phyloP scores from a whole-genome alignment of 805 yeast genomes.

The Isabelozyma pseudorhagii region DNA sequence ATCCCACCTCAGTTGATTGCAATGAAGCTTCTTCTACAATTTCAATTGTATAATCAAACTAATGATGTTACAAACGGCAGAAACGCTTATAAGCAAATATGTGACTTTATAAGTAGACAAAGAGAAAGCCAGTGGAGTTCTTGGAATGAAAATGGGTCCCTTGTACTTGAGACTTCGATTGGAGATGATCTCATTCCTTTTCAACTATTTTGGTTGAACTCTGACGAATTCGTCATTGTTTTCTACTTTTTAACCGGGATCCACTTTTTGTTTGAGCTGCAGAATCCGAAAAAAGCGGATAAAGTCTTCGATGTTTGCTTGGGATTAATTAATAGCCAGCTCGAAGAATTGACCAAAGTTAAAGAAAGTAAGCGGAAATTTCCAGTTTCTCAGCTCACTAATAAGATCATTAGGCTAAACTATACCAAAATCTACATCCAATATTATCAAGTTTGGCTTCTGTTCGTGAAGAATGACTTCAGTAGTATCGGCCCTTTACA shows the following conservation, averaged over 20 bases:
- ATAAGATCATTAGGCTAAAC: constrained; percentile 21
- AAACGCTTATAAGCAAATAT: constrained; percentile 16
- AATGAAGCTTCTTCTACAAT: constrained; percentile 20
- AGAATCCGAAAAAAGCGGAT: constrained; percentile 31
- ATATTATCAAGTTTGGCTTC: constrained; percentile 36
- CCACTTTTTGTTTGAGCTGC: constrained; percentile 30
- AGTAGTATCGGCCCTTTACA: constrained; percentile 18
- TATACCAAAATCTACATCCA: constrained; percentile 24
- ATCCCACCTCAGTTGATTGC: constrained; percentile 32
- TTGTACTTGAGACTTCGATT: constrained; percentile 6
- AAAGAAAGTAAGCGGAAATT: constrained; percentile 7
- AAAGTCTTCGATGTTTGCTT: constrained; percentile 36
- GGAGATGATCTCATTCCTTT: constrained; percentile 6
- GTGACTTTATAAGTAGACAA: constrained; percentile 17
- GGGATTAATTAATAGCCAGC: constrained; percentile 25
- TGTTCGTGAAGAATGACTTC: constrained; percentile 27
- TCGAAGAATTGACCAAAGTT: constrained; percentile 7
- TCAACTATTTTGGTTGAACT: constrained; percentile 39
- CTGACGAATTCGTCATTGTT: constrained; percentile 40
- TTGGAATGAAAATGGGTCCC: constrained; percentile 31
- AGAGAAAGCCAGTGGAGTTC: constrained; percentile 14
- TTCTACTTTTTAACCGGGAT: constrained; percentile 44
- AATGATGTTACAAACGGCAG: constrained; percentile 22
- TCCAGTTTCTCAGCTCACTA: constrained; percentile 17
- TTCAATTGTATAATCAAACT: constrained; percentile 22